phyloP scores from a whole-genome alignment of 768 basidiomycete genomes.

The Russula olivacea region DNA sequence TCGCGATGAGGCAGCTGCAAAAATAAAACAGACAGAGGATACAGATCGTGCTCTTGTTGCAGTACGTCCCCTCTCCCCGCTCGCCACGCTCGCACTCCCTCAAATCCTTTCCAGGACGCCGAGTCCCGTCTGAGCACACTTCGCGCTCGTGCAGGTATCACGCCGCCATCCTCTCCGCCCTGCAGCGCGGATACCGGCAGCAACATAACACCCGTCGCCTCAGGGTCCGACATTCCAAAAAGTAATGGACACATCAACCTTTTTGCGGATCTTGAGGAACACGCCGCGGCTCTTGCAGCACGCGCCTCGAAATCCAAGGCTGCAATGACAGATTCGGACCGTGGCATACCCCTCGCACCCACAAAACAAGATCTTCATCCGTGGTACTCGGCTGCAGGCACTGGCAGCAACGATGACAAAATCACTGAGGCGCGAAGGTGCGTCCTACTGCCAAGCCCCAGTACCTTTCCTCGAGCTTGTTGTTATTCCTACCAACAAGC shows the following conservation, averaged over 20 bases:
- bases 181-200: constrained; percentile 6
- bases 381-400: constrained; percentile 50
- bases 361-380: constrained; percentile 71
- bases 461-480: neutral
- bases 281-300: constrained; percentile 41
- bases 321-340: constrained; percentile 47
- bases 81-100: neutral
- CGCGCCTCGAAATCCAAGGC: constrained; percentile 40
- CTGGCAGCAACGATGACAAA: constrained; percentile 23
- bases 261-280: constrained; percentile 75
- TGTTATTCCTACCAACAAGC: neutral
- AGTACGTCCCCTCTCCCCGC: constrained; percentile 36
- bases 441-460: neutral
- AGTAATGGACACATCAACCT: constrained; percentile 73
- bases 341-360: constrained; percentile 69
- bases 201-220: constrained; percentile 25
- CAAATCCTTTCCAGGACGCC: constrained; percentile 49
- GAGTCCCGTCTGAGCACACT: constrained; percentile 69
- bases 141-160: constrained; percentile 52
- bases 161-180: neutral
- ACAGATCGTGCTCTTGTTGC: constrained; percentile 70
- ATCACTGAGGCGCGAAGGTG: constrained; percentile 29
- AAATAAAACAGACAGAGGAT: constrained; percentile 56
- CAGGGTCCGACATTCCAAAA: constrained; percentile 26
- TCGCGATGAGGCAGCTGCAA: constrained; percentile 77